Evolutionary conservation across 2,329 filamentous ascomycete species (phyloP), one percentile per base, ranked within the genome.

Genomic region (Plectosphaerella cucumerina): DNA sequence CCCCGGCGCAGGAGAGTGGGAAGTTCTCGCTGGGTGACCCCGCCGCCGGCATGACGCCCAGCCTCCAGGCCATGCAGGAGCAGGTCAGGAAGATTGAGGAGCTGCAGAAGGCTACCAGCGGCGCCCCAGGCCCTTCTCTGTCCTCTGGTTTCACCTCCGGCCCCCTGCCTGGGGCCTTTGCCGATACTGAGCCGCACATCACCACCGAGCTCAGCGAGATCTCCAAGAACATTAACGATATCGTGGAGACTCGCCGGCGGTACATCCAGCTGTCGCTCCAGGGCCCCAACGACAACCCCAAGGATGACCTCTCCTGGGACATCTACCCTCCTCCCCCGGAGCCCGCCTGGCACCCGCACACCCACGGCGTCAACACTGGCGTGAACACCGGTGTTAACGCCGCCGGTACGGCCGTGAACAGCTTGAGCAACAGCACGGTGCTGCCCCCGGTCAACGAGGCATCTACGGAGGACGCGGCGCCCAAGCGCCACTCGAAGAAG

Each of bases 321-420:
- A 90, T 99, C 43, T 97, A 97, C 62, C 94, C 94, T 10, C 84
- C 89, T 14, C 92, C 92, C 5, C 94, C 93, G 6, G 89, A 95
- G 61, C 94, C 94, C 15, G 89, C 90, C 3, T 97, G 94, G 93
- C 43, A 48, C 15, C 50, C 55, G 21, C 53, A 51, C 31, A 68
- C 26, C 65, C 63, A 49, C 51, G 55, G 10, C 45, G 48, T 14
- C 58, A 60, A 47, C 31, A 47, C 23, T 35, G 35, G 20, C n/a
- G 20, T 48, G 21, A 41, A 48, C 15, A 50, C 55, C 20, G 53
- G 50, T 31, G 17, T 18, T 3, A 44, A 45, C 26, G 45, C 39
- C 14, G 34, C 44, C 10, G 57, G 66, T 48, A 61, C 68, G 53
- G 60, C 67, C 50, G 64, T 58, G 47, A 74, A 74, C 55, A 81